Percentiles rank a stretch among this genome's conserved stretches.
These are phyloP conservation scores for Coemansia sp. DNA, from an alignment of 192 early-diverging fungal species.

Conservation along the genomic window DNA sequence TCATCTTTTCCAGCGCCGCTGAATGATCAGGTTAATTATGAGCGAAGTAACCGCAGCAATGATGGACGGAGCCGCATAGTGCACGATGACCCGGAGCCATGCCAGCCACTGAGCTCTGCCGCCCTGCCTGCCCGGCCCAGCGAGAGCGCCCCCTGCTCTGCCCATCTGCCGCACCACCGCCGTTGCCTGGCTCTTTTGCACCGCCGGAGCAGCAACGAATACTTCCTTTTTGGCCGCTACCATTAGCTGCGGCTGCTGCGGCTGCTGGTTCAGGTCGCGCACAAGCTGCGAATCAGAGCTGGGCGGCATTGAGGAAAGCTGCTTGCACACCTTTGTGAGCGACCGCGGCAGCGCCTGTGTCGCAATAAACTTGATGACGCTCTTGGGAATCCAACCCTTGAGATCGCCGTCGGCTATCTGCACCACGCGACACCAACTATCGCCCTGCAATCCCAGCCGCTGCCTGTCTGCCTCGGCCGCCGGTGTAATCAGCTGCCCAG, in stretches of 20 bases:
- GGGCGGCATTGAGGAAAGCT: slow-evolving; percentile 21
- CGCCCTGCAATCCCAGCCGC: slow-evolving; percentile 15
- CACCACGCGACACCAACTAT: slow-evolving; percentile 33
- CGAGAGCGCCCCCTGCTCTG: background rate
- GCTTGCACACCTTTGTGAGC: slow-evolving; percentile 44
- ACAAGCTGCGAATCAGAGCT: slow-evolving; percentile 27
- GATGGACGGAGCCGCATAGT: slow-evolving; percentile 37
- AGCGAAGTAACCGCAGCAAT: slow-evolving; percentile 43
- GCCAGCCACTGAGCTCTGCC: slow-evolving; percentile 4
- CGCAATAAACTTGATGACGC: slow-evolving; percentile 52
- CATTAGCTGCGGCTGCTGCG: background rate
- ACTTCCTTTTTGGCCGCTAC: background rate
- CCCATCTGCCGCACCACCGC: background rate
- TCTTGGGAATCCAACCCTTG: slow-evolving; percentile 50
- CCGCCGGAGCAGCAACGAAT: background rate
- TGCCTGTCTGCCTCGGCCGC: slow-evolving; percentile 9
- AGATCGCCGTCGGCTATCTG: slow-evolving; percentile 51
- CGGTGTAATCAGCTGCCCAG: slow-evolving; percentile 41
- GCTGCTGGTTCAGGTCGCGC: background rate
- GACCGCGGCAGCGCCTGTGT: slow-evolving; percentile 52
- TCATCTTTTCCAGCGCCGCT: slow-evolving; percentile 4
- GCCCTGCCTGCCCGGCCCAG: no score
- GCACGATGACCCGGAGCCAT: slow-evolving; percentile 24
- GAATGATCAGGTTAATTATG: slow-evolving; percentile 6
- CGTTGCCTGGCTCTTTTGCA: background rate